Evolutionary conservation across 2,329 filamentous ascomycete genomes (phyloP).

Genomic region (Paecilomyces formosus): DNA sequence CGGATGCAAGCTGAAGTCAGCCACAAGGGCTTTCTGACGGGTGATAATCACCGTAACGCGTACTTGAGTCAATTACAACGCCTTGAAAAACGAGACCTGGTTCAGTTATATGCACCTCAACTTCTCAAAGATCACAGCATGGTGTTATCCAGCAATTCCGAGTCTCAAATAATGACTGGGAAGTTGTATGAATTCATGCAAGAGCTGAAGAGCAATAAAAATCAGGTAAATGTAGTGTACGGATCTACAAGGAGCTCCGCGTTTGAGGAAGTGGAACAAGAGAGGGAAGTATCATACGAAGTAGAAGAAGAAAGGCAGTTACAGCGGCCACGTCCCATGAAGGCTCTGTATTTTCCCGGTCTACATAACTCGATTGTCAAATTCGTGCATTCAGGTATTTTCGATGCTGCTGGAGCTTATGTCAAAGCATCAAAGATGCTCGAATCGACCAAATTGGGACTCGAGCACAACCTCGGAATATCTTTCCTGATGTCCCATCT

Average conservation of each 20-base stretch:
- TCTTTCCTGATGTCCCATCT: slow-evolving; percentile 16
- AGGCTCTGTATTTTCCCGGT: slow-evolving; percentile 35
- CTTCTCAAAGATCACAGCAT: no score
- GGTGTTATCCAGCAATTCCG: no score
- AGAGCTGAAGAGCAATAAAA: slow-evolving; percentile 28
- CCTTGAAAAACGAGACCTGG: no score
- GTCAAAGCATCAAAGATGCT: slow-evolving; percentile 39
- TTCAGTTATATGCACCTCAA: no score
- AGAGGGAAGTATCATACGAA: slow-evolving; percentile 53
- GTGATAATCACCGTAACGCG: slow-evolving; percentile 25
- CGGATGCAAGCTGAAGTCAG: slow-evolving; percentile 44
- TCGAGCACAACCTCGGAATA: slow-evolving; percentile 28
- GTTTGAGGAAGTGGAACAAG: slow-evolving; percentile 48
- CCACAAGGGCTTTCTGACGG: slow-evolving; percentile 39
- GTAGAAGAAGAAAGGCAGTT: slow-evolving; percentile 51
- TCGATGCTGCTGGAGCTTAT: slow-evolving; percentile 32
- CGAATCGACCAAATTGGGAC: slow-evolving; percentile 28
- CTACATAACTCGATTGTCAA: slow-evolving; percentile 41
- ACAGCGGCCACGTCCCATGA: slow-evolving; percentile 39
- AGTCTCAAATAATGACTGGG: slow-evolving; percentile 14
- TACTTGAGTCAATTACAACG: slow-evolving; percentile 49
- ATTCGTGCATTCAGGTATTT: slow-evolving; percentile 41
- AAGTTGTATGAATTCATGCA: slow-evolving; percentile 23
- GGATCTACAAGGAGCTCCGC: no score
- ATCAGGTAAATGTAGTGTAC: slow-evolving; percentile 33